These are phyloP conservation scores for Oemleria cerasiformis DNA, from an alignment of 306 rosid genomes.

Conservation along the genomic window DNA sequence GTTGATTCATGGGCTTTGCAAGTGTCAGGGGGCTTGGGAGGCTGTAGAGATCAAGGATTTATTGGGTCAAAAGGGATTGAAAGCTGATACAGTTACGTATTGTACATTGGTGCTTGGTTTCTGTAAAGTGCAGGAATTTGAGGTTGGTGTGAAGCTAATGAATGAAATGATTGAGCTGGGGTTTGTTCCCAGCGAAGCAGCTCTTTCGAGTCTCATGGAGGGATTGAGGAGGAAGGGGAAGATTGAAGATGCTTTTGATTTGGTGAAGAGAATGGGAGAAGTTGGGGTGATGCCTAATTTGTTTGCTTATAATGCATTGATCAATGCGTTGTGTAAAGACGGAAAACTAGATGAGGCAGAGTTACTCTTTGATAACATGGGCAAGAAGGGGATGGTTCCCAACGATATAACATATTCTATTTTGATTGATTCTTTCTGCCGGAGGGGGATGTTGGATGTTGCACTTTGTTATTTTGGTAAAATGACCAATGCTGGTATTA, in stretches of 20 bases:
- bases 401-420: conserved; percentile 77
- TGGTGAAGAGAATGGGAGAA: conserved; percentile 54
- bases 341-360: conserved; percentile 68
- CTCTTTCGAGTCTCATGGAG: conserved; percentile 61
- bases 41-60: conserved; percentile 61
- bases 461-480: conserved; percentile 58
- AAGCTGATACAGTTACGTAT: conserved; percentile 70
- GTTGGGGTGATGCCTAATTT: conserved; percentile 59
- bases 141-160: conserved; percentile 45
- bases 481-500: conserved; percentile 52
- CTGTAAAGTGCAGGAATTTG: conserved; percentile 58
- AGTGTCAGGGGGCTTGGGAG: conserved; percentile 52
- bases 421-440: conserved; percentile 76
- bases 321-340: conserved; percentile 73
- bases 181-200: conserved; percentile 64
- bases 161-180: conserved; percentile 74
- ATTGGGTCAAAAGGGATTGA: conserved; percentile 61
- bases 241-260: conserved; percentile 52
- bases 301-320: conserved; percentile 65
- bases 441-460: conserved; percentile 58
- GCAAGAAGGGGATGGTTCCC: conserved; percentile 49
- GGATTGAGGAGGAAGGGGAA: conserved; percentile 67
- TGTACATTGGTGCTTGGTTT: conserved; percentile 72
- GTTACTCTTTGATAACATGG: conserved; percentile 57
- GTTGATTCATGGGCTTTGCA: conserved; percentile 78